Conservation (phyloP, 2,329 filamentous ascomycete genomes). For the Dactylellina drechsleri region DNA sequence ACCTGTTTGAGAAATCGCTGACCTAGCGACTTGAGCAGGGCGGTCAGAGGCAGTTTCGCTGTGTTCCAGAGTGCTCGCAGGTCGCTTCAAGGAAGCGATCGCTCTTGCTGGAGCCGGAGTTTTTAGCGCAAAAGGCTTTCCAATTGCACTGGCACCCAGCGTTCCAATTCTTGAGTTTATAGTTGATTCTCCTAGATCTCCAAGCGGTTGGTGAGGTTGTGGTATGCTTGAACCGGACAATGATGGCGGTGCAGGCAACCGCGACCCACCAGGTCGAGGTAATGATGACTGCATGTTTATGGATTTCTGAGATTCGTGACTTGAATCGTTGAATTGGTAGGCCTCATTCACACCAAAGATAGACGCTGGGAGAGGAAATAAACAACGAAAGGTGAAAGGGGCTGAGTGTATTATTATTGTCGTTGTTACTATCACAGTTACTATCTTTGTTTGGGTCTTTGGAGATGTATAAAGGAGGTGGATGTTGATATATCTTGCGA, state of each 20-base stretch:
- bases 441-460: slow-evolving; percentile 21
- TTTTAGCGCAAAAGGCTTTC: slow-evolving; percentile 41
- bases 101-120: slow-evolving; percentile 14
- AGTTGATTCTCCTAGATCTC: slow-evolving; percentile 43
- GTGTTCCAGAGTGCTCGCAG: slow-evolving; percentile 27
- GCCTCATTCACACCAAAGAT: slow-evolving; percentile 39
- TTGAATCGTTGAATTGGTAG: slow-evolving; percentile 8
- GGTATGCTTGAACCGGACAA: slow-evolving; percentile 9
- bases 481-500: slow-evolving; percentile 28
- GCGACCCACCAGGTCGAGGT: slow-evolving; percentile 54
- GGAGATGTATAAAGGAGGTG: slow-evolving; percentile 32
- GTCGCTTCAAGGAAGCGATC: slow-evolving; percentile 31
- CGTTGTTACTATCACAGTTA: too few species aligned
- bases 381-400: slow-evolving; percentile 13
- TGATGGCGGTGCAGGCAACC: slow-evolving; percentile 43
- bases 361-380: slow-evolving; percentile 20
- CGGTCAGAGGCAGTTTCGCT: slow-evolving; percentile 31
- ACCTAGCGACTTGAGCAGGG: slow-evolving; percentile 45
- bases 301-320: slow-evolving; percentile 18
- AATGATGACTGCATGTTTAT: slow-evolving; percentile 49
- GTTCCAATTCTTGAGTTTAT: slow-evolving; percentile 43
- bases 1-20: slow-evolving; percentile 41
- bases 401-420: not conserved
- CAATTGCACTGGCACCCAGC: slow-evolving; percentile 25
- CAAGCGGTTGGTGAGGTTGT: slow-evolving; percentile 31